These are phyloP conservation scores for Diaporthe amygdali DNA, from an alignment of 2,329 filamentous ascomycete genomes.

Conservation along the genomic window DNA sequence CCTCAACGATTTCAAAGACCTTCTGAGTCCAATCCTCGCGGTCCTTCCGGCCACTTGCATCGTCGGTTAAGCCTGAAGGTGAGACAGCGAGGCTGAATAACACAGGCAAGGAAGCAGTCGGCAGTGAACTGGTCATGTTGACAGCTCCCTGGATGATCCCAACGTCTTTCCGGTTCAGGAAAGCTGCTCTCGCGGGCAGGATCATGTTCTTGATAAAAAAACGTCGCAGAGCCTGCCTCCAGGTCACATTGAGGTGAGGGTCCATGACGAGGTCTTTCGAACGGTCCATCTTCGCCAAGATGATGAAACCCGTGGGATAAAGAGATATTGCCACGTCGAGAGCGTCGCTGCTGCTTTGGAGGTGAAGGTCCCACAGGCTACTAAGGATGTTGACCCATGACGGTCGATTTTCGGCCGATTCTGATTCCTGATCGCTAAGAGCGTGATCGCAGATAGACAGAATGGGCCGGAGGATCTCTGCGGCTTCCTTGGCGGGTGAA, in stretches of 20 bases:
- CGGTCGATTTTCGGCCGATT: slow-evolving; percentile 43
- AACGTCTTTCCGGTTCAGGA: slow-evolving; percentile 47
- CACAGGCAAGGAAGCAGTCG: slow-evolving; percentile 45
- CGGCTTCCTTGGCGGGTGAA: slow-evolving; percentile 51
- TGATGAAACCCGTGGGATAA: slow-evolving; percentile 43
- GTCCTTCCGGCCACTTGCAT: slow-evolving; percentile 45
- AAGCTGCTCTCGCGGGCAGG: slow-evolving; percentile 54
- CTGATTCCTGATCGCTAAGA: slow-evolving; percentile 37
- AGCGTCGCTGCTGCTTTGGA: slow-evolving; percentile 53
- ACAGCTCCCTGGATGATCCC: slow-evolving; percentile 48
- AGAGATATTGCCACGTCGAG: slow-evolving; percentile 54
- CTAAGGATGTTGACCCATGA: slow-evolving; percentile 54
- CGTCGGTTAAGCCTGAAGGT: slow-evolving; percentile 35
- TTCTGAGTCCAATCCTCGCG: slow-evolving; percentile 46
- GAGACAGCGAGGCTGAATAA: slow-evolving; percentile 49
- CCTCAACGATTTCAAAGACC: slow-evolving; percentile 39
- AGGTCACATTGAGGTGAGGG: slow-evolving; percentile 38
- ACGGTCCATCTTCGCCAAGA: slow-evolving; percentile 47
- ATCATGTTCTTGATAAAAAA: slow-evolving; percentile 59
- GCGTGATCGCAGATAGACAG: slow-evolving; percentile 50
- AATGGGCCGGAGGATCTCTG: slow-evolving; percentile 50
- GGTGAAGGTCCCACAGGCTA: slow-evolving; percentile 58
- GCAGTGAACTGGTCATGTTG: slow-evolving; percentile 40
- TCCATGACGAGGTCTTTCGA: slow-evolving; percentile 29
- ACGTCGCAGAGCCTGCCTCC: slow-evolving; percentile 51